Evolutionary conservation across 164 flowering plant genomes (phyloP).

Genomic region (Nelumbo lutea): DNA sequence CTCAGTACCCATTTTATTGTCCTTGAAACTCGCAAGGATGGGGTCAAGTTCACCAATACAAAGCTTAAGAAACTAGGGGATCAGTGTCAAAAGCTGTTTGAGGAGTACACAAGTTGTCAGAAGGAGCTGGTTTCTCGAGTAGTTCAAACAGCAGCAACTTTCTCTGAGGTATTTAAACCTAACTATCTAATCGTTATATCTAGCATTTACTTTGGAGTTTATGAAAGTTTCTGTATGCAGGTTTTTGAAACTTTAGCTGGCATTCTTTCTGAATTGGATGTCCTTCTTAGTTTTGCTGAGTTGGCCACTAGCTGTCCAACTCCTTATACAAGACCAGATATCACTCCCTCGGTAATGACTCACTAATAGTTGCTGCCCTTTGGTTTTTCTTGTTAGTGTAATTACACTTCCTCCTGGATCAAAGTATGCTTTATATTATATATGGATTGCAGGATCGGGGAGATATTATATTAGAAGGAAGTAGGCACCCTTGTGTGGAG

Average conservation of each 20-base stretch:
- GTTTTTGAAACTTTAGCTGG: constrained; percentile 73
- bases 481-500: constrained; percentile 98
- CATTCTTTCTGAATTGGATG: constrained; percentile 89
- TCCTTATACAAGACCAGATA: constrained; percentile 80
- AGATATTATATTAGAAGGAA: constrained; percentile 80
- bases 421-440: constrained; percentile 1
- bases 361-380: constrained; percentile 8
- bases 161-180: constrained; percentile 65
- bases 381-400: background rate
- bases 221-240: constrained; percentile 40
- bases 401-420: background rate
- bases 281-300: constrained; percentile 95
- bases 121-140: constrained; percentile 78
- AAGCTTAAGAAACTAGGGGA: constrained; percentile 91
- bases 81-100: constrained; percentile 71
- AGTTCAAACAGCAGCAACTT: constrained; percentile 73
- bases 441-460: constrained; percentile 61
- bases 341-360: constrained; percentile 64
- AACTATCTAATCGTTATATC: constrained; percentile 1
- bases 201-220: constrained; percentile 5
- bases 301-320: constrained; percentile 81
- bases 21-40: constrained; percentile 95
- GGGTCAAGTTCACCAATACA: constrained; percentile 87
- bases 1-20: constrained; percentile 73
- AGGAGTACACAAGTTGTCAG: constrained; percentile 81